Base-by-base conservation (phyloP, 1,284 basidiomycete genomes). In the Leucoagaricus sp. region DNA sequence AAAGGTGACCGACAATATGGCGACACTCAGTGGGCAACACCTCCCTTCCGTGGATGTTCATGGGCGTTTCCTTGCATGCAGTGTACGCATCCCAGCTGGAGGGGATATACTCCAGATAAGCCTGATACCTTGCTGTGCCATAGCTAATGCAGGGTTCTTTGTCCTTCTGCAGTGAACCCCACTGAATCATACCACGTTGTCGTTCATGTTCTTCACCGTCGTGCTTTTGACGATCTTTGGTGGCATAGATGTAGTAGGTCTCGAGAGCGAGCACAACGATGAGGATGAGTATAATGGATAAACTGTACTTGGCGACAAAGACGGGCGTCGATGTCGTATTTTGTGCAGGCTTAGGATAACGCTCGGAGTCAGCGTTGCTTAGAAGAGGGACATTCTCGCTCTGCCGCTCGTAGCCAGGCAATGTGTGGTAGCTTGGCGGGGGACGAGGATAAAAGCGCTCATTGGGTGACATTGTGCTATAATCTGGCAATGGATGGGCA, bases 11-110 rank as follows among this genome's bases (percentile, higher is more conserved):
- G 19, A 55, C 53, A 17, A 6, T 33, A 10, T 41, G 28, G 17
- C 19, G 53, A 33, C 53, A 55, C 26, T 55, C 53, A 10, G 34
- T 49, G 2, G 53, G 25, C 12, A 31, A 12, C 12, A 55, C 53
- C 23, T 55, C 53, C 26, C 25, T 48, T n/a, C 31, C 34, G 21
- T 55, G 53, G 21, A 55, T 48, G 13, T 21, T 15, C 12, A 55
- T 34, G 8, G 53, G 53, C 2, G 53, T 48, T 21, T 48, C 53
- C 36, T 31, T 40, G 15, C 53, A 55, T 3, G 46, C 53, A 1
- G 17, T 31, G 10, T 49, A 41, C 9, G 26, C 38, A 33, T 55
- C 53, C 45, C 46, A 55, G 12, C 31, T 23, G 23, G 45, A 26
- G 2, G 53, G 53, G 23, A 21, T 19, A 47, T 55, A 55, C 12